A percentile compares a stretch with the other conserved stretches of the same genome.
Conservation (phyloP, 1,284 basidiomycete genomes). For the Cryptococcus jaspeensis region DNA sequence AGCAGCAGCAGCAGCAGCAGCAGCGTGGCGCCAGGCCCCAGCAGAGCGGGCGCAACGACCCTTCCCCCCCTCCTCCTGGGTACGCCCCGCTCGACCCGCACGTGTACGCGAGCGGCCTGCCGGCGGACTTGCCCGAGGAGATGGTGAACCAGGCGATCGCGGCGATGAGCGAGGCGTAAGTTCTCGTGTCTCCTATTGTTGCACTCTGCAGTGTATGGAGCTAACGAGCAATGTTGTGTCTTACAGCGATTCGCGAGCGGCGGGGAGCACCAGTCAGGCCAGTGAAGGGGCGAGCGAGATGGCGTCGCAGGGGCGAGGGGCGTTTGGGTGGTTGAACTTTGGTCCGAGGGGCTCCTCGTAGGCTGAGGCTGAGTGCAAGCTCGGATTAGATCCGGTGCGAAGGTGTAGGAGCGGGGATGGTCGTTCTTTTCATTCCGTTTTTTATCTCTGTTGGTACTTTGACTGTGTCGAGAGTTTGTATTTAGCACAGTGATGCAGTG, state of each 20-base stretch:
- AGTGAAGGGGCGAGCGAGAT: too few relatives aligned
- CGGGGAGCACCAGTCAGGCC: too few relatives aligned
- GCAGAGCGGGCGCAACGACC: not conserved
- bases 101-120: constrained; percentile 50
- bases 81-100: constrained; percentile 52
- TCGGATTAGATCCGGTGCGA: too few relatives aligned
- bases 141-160: constrained; percentile 51
- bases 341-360: too few relatives aligned
- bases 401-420: too few relatives aligned
- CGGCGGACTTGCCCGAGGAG: constrained; percentile 51
- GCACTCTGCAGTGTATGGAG: too few relatives aligned
- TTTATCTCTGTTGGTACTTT: not conserved
- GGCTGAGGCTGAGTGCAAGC: too few relatives aligned
- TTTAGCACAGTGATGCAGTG: constrained; percentile 1
- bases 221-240: too few relatives aligned
- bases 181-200: not conserved
- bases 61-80: constrained; percentile 41
- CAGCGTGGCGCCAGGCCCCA: not conserved
- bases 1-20: not conserved
- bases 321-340: too few relatives aligned
- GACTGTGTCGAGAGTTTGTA: not conserved
- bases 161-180: constrained; percentile 36
- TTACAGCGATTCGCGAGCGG: too few relatives aligned
- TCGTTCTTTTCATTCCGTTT: too few relatives aligned
- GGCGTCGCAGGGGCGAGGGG: too few relatives aligned